phyloP scores from a whole-genome alignment of 768 basidiomycete genomes.

The Megacollybia marginata region DNA sequence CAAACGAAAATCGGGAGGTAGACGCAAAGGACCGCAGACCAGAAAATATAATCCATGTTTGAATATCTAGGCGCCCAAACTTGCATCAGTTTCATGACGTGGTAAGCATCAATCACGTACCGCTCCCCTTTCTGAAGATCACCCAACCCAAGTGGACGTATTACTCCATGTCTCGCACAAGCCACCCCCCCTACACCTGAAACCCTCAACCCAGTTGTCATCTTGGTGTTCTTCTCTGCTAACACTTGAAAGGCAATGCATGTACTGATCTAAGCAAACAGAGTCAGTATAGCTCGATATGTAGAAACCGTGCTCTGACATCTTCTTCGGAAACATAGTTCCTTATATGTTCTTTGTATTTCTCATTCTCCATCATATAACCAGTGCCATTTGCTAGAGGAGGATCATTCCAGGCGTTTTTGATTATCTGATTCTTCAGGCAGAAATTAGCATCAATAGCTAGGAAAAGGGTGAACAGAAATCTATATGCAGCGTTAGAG shows the following conservation, averaged over 20 bases:
- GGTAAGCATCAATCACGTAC: background rate
- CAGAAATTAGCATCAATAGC: background rate
- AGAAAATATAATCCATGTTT: no score
- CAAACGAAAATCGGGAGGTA: no score
- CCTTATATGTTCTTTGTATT: background rate
- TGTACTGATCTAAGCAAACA: no score
- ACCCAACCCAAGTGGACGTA: background rate
- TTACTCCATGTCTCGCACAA: background rate
- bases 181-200: background rate
- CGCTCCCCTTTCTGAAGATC: background rate
- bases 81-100: no score
- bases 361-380: background rate
- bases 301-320: background rate
- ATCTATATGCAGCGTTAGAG: background rate
- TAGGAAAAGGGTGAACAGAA: background rate
- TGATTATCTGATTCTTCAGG: background rate
- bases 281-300: no score
- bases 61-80: no score
- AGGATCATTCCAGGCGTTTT: background rate
- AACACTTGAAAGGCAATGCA: background rate
- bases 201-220: background rate
- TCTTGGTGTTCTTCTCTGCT: background rate
- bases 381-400: background rate
- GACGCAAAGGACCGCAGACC: no score
- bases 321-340: background rate